Evolutionary conservation across 2,329 filamentous ascomycete species (phyloP).

Genomic region (Lachnellula subtilissima): DNA sequence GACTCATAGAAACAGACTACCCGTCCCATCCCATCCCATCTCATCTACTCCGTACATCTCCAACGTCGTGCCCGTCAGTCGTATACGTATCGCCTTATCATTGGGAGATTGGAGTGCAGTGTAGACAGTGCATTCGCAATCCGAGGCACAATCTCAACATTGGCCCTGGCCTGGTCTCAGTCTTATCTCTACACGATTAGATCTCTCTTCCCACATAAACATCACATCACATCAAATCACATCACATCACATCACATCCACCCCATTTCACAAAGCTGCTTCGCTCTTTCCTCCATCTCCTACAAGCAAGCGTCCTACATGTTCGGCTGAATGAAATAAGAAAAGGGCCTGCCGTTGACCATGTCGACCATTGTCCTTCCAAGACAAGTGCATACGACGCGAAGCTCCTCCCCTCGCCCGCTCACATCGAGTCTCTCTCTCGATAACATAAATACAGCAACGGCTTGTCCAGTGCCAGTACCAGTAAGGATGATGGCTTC

Average conservation of each 20-base stretch:
- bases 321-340: conserved; percentile 8
- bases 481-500: conserved; percentile 50
- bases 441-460: conserved; percentile 44
- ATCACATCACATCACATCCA: background rate
- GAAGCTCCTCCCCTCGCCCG: conserved; percentile 40
- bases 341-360: background rate
- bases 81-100: background rate
- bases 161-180: background rate
- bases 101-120: background rate
- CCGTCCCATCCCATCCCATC: no score
- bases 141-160: background rate
- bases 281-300: conserved; percentile 3
- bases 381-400: conserved; percentile 22
- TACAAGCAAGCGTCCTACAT: conserved; percentile 7
- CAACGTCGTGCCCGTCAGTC: no score
- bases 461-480: conserved; percentile 55
- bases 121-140: background rate
- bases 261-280: background rate
- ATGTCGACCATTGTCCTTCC: conserved; percentile 34
- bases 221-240: background rate
- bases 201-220: background rate
- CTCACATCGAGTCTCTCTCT: conserved; percentile 49
- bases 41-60: no score
- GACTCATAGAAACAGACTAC: no score
- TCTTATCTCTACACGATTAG: background rate